Percentiles rank a stretch among this genome's conserved stretches.
phyloP scores from a whole-genome alignment of 2,329 filamentous ascomycete genomes.

The Aspergillus jensenii region DNA sequence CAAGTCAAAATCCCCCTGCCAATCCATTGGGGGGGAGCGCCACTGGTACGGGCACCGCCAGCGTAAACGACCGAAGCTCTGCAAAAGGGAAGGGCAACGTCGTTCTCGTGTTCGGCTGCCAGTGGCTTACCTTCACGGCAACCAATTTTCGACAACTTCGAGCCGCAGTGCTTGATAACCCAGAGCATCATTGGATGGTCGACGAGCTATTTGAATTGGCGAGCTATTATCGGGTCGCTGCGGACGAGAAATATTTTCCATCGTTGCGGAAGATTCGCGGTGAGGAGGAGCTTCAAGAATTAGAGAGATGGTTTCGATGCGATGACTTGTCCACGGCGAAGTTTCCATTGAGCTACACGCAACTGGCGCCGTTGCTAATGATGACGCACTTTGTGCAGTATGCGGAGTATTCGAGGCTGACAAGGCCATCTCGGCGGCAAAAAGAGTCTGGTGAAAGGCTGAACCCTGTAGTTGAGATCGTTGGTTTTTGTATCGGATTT shows the following conservation, averaged over 20 bases:
- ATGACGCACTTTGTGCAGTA: conserved; percentile 19
- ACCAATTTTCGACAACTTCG: conserved; percentile 16
- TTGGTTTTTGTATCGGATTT: conserved; percentile 22
- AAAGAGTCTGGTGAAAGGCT: neutral
- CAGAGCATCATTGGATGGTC: conserved; percentile 17
- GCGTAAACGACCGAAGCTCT: neutral
- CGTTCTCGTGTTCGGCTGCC: conserved; percentile 20
- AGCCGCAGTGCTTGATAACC: conserved; percentile 7
- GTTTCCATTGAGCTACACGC: conserved; percentile 19
- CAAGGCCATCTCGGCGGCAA: neutral
- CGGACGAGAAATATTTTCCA: conserved; percentile 1
- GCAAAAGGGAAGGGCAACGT: neutral
- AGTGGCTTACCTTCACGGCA: conserved; percentile 16
- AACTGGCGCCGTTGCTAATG: conserved; percentile 20
- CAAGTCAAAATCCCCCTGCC: neutral
- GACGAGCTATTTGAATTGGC: conserved; percentile 15
- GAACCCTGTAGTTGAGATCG: conserved; percentile 11
- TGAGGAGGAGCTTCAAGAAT: conserved; percentile 4
- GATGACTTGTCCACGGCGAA: conserved; percentile 3
- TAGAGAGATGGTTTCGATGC: conserved; percentile 14
- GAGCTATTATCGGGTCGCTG: conserved; percentile 11
- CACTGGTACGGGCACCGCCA: neutral
- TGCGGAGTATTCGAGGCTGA: conserved; percentile 9
- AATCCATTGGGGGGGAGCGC: neutral
- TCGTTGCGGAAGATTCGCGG: conserved; percentile 2